Conservation (phyloP, 202 grass and related monocot species). For the Dendrocalamus latiflorus region DNA sequence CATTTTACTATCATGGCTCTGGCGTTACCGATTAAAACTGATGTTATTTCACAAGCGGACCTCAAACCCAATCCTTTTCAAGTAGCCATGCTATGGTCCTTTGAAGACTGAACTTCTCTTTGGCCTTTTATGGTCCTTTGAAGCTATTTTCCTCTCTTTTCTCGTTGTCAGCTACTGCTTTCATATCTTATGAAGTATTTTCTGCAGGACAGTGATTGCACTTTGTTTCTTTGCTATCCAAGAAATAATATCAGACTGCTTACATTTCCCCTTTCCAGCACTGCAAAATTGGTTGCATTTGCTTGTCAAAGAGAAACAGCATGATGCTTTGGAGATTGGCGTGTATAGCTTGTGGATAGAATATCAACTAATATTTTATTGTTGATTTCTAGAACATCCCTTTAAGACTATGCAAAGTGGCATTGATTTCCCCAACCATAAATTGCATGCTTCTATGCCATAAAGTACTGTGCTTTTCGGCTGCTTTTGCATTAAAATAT, state of each 20-base stretch:
- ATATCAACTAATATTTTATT: not conserved
- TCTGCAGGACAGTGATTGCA: not conserved
- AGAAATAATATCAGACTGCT: not conserved
- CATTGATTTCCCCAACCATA: slow-evolving; percentile 7
- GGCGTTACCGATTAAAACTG: too few relatives aligned
- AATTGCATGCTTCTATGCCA: not conserved
- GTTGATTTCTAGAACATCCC: not conserved
- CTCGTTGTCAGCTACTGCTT: too few relatives aligned
- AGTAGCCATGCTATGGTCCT: too few relatives aligned
- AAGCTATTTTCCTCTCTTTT: too few relatives aligned
- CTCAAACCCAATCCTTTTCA: too few relatives aligned
- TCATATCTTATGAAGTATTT: slow-evolving; percentile 14
- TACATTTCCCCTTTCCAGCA: slow-evolving; percentile 27
- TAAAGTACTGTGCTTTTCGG: slow-evolving; percentile 14
- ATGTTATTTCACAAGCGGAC: too few relatives aligned
- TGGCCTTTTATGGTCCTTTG: too few relatives aligned
- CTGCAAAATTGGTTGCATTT: slow-evolving; percentile 39
- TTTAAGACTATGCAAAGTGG: slow-evolving; percentile 4
- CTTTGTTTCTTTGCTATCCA: slow-evolving; percentile 26
- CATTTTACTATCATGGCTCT: too few relatives aligned
- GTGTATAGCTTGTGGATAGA: not conserved
- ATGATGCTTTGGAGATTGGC: not conserved
- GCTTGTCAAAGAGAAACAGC: slow-evolving; percentile 24
- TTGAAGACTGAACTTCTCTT: too few relatives aligned
- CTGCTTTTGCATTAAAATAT: slow-evolving; percentile 4